phyloP scores from a whole-genome alignment of 768 basidiomycete genomes.

The Boletus rubescentipes region DNA sequence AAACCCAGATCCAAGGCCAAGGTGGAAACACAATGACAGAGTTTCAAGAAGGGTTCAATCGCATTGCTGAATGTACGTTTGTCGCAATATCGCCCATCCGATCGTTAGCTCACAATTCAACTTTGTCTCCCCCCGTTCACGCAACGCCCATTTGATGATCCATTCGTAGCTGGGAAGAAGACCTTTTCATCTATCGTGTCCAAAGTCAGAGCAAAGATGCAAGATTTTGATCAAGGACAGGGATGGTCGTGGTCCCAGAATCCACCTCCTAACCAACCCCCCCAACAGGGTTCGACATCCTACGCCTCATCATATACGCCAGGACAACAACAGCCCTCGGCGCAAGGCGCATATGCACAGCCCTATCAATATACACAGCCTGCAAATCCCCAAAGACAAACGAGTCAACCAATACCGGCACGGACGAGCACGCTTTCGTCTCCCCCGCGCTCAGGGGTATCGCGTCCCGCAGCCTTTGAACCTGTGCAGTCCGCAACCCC shows the following conservation, averaged over 20 bases:
- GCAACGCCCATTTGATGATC: not conserved
- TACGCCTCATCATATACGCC: not conserved
- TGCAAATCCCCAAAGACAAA: not conserved
- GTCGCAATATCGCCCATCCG: not conserved
- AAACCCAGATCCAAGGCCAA: constrained; percentile 13
- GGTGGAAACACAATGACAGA: constrained; percentile 67
- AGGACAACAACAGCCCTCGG: not conserved
- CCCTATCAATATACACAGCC: constrained; percentile 1
- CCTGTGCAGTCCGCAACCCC: not conserved
- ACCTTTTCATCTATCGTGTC: constrained; percentile 70
- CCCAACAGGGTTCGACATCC: not conserved
- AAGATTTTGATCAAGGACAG: constrained; percentile 65
- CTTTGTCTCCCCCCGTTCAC: not conserved
- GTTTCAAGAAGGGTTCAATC: constrained; percentile 70
- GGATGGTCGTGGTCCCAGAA: constrained; percentile 16
- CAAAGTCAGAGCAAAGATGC: constrained; percentile 82
- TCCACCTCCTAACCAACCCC: not conserved
- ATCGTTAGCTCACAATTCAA: not conserved
- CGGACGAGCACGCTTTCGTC: constrained; percentile 8
- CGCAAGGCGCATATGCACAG: constrained; percentile 6
- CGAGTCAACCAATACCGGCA: constrained; percentile 5
- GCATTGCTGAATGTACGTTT: constrained; percentile 76
- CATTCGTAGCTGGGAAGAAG: constrained; percentile 63
- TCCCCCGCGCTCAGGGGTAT: constrained; percentile 15
- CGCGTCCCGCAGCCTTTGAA: not conserved